Base-by-base conservation (phyloP, 2,329 filamentous ascomycete genomes). In the Davidsoniella eucalypti region DNA sequence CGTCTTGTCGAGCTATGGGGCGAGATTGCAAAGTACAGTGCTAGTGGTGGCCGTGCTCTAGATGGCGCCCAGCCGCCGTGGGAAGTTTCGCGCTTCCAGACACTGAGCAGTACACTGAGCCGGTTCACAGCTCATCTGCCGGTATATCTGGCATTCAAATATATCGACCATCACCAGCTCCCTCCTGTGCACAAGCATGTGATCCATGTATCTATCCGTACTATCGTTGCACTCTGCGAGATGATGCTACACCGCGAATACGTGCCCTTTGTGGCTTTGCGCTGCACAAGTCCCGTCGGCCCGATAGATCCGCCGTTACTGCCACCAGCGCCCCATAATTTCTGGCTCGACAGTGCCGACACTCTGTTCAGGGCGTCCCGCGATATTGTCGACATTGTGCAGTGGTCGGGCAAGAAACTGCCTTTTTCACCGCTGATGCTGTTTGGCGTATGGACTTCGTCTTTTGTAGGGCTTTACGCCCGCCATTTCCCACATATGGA, bases 401-500 rank as follows among this genome's bases (percentile, higher is more conserved):
- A 73, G 12, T 75, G 78, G 3, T 80, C 76, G 57, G 70, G 75
- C 49, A 70, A 75, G 50, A 75, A 74, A 50, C 64, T 84, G 2
- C 76, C 80, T 1, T 75, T 84, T 61, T 85, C 82, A 1, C 78
- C 80, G 0, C 70, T 84, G 33, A 72, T 80, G 3, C 70, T 76
- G 3, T 85, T 83, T 58, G 74, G 80, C 2, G 69, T 82, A 38
- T 86, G 80, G 68, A 75, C 73, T 9, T 78, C 80, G 1, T 73
- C 75, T 0, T 81, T 83, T 57, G 69, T 76, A 14, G 77, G 78
- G 33, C 68, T 83, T 2, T 86, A 85, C 59, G 76, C 75, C 9
- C 68, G 70, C 42, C 75, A 79, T 57, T 86, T 85, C 51, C 78
- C 78, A 0, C 71, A 75, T 52, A 84, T 86, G 77, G 82, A 86